These are phyloP conservation scores for Diaporthe ilicicola DNA, from an alignment of 2,329 filamentous ascomycete species.

Conservation along the genomic window DNA sequence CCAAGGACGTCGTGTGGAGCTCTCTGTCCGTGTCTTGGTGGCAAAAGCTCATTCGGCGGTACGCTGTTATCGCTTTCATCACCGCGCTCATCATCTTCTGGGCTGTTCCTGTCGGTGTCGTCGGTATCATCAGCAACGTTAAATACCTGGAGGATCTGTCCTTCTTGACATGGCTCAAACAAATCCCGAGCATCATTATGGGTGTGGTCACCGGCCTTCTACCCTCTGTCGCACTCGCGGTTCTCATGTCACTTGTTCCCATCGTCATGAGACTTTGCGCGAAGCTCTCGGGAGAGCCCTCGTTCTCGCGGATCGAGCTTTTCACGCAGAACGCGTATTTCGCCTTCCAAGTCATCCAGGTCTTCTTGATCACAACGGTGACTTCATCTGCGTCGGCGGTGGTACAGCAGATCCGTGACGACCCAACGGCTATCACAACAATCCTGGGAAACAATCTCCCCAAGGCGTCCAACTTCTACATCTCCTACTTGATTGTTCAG, in stretches of 20 bases:
- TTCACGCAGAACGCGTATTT: slow-evolving; percentile 94
- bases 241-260: slow-evolving; percentile 88
- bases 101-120: slow-evolving; percentile 76
- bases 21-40: slow-evolving; percentile 87
- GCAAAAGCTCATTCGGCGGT: slow-evolving; percentile 79
- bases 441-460: slow-evolving; percentile 81
- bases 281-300: slow-evolving; percentile 82
- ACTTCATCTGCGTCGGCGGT: slow-evolving; percentile 81
- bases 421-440: slow-evolving; percentile 68
- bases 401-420: slow-evolving; percentile 65
- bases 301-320: slow-evolving; percentile 80
- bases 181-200: slow-evolving; percentile 74
- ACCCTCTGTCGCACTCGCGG: slow-evolving; percentile 78
- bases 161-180: slow-evolving; percentile 76
- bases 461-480: slow-evolving; percentile 90
- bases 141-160: slow-evolving; percentile 65
- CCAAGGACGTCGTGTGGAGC: slow-evolving; percentile 86
- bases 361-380: slow-evolving; percentile 88
- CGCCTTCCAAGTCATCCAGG: slow-evolving; percentile 87
- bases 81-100: slow-evolving; percentile 87
- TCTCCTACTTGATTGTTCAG: slow-evolving; percentile 94
- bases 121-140: slow-evolving; percentile 88
- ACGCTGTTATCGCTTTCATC: slow-evolving; percentile 76
- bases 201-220: slow-evolving; percentile 87
- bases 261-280: slow-evolving; percentile 85